Evolutionary conservation across 495 filamentous ascomycete genomes (phyloP), one percentile per base, ranked within the genome.

Genomic region (Rusavskia elegans): DNA sequence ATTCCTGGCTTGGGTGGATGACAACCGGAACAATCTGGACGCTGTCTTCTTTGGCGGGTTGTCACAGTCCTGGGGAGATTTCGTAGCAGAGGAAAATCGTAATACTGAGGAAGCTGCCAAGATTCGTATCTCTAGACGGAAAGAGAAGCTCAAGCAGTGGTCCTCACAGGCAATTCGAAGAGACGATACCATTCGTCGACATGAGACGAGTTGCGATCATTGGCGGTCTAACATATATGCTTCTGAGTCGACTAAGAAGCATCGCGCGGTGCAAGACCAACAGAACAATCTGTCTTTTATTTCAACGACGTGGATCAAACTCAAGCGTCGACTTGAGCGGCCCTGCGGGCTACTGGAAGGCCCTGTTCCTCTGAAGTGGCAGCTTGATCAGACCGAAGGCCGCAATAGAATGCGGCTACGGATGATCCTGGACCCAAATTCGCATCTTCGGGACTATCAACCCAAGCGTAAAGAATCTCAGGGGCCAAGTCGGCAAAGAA

Each of bases 151-250:
- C 13, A 84, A 76, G 61, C 73, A 81, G 48, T 95, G 88, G 88
- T 76, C 80, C 40, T 63, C 69, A 4, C 78, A 88, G 48, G 79
- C 82, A 53, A 64, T 78, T 27, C 72, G 75, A 45, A 71, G 72
- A 20, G 86, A 94, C 44, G 82, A 85, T 53, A 70, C 82, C 38
- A 74, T 84, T 46, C 76, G 82, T 49, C 81, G 81, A 14, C 88
- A 95, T 60, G 85, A 94, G 57, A 82, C 82, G 54, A 82, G 85
- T 1, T 85, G 88, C 51, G 82, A 80, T 48, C 82, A 89, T 51
- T 97, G 90, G 93, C 83, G 87, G 68, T 84, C 87, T 51, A 96
- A 95, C 56, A 93, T 97, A 39, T 89, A 89, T 63, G 79, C 83
- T 53, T 86, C 89, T 0, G 92, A 98, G 64, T 84, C 90, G 53